These are phyloP conservation scores for Yamadazyma triangularis DNA, from an alignment of 1,139 yeast genomes.

Conservation along the genomic window DNA sequence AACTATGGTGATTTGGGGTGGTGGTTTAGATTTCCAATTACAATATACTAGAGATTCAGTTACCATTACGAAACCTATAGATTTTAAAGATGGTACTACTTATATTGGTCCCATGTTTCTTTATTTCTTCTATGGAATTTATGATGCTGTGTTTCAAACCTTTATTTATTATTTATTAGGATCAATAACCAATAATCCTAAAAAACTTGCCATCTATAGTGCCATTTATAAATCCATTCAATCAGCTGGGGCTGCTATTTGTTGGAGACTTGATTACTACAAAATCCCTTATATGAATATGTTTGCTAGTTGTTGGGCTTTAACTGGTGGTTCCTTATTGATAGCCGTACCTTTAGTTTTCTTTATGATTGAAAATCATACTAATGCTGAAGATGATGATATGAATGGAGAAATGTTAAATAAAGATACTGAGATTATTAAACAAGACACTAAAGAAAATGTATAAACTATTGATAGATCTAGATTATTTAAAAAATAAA, in stretches of 20 bases:
- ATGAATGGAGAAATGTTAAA: slow-evolving; percentile 13
- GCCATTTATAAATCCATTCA: slow-evolving; percentile 64
- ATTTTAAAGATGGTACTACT: slow-evolving; percentile 34
- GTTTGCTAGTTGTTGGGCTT: slow-evolving; percentile 56
- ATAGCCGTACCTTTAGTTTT: slow-evolving; percentile 37
- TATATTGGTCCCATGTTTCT: slow-evolving; percentile 60
- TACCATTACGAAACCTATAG: slow-evolving; percentile 26
- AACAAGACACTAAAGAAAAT: no score
- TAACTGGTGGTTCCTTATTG: slow-evolving; percentile 44
- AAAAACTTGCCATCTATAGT: slow-evolving; percentile 54
- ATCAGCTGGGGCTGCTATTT: slow-evolving; percentile 61
- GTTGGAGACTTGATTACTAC: slow-evolving; percentile 51
- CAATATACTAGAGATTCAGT: slow-evolving; percentile 39
- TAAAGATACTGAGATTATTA: neutral
- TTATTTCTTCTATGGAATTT: slow-evolving; percentile 56
- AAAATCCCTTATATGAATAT: slow-evolving; percentile 37
- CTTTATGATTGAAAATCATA: slow-evolving; percentile 41
- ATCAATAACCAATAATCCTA: slow-evolving; percentile 53
- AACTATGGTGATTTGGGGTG: slow-evolving; percentile 57
- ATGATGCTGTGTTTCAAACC: slow-evolving; percentile 56
- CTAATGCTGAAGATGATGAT: slow-evolving; percentile 38
- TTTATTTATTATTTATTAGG: slow-evolving; percentile 56
- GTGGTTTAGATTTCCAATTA: slow-evolving; percentile 52
- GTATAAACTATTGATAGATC: no score
- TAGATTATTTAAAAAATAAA: no score